Evolutionary conservation across 164 flowering plant species (phyloP).

Genomic region (Taxillus chinensis): DNA sequence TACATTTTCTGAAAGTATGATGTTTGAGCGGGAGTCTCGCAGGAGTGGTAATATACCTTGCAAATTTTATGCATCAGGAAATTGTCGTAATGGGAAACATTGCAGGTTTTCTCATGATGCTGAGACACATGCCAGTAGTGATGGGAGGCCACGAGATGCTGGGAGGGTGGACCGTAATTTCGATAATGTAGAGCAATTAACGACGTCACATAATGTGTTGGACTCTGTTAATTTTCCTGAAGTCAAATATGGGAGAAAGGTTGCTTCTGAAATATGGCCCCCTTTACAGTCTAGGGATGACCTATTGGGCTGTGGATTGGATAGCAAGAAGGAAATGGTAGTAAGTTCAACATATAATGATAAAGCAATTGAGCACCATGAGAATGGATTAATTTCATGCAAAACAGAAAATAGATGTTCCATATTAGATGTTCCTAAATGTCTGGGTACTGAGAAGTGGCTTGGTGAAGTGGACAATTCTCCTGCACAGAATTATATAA

Average conservation of each 20-base stretch:
- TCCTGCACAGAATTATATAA: constrained; percentile 29
- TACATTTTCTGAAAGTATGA: not conserved
- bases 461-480: constrained; percentile 26
- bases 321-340: not conserved
- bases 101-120: constrained; percentile 3
- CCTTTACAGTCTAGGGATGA: not conserved
- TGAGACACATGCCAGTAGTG: not conserved
- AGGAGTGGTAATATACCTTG: not conserved
- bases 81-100: constrained; percentile 3
- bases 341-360: not conserved
- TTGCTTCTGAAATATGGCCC: constrained; percentile 7
- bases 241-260: constrained; percentile 9
- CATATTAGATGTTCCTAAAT: not conserved
- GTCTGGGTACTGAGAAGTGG: not conserved
- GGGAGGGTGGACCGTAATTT: constrained; percentile 4
- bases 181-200: constrained; percentile 10
- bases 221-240: constrained; percentile 6
- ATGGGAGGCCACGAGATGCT: not conserved
- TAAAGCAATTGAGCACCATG: not conserved
- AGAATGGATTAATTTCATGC: not conserved
- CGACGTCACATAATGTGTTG: constrained; percentile 1
- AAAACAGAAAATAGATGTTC: not conserved
- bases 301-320: not conserved
- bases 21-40: not conserved
- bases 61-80: constrained; percentile 4